Percentiles rank a stretch among this genome's conserved stretches.
Evolutionary conservation across 768 basidiomycete species (phyloP).

Genomic region (Russula virescens): DNA sequence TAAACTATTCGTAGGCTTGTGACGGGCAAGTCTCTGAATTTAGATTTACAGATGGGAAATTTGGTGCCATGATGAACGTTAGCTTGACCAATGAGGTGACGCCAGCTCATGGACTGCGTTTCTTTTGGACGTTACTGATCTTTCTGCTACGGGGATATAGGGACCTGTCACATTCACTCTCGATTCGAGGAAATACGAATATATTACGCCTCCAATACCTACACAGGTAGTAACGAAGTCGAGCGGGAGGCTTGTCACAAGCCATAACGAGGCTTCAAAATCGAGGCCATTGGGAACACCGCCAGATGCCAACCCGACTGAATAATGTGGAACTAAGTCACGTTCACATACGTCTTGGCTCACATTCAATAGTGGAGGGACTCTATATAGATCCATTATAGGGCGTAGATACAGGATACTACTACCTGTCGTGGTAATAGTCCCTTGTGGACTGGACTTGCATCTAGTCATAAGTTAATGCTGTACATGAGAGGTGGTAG

Average conservation of each 20-base stretch:
- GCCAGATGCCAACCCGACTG: not conserved
- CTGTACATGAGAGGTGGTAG: not conserved
- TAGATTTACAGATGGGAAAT: conserved; percentile 67
- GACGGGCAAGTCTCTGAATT: conserved; percentile 19
- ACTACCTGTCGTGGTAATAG: not conserved
- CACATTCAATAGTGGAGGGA: not conserved
- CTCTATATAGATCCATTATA: not conserved
- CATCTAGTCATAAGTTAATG: not conserved
- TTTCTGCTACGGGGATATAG: conserved; percentile 33
- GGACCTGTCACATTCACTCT: conserved; percentile 83
- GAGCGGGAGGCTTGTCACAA: not conserved
- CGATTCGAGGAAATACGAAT: conserved; percentile 76
- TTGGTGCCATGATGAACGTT: conserved; percentile 97
- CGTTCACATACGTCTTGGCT: not conserved
- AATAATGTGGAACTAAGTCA: not conserved
- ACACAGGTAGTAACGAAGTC: not conserved
- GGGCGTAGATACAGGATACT: not conserved
- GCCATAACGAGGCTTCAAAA: not conserved
- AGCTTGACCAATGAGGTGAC: conserved; percentile 78
- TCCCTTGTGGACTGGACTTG: not conserved
- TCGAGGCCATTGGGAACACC: not conserved
- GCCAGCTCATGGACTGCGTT: conserved; percentile 20
- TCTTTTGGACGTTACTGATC: conserved; percentile 14
- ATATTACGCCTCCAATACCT: conserved; percentile 31
- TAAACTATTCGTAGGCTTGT: conserved; percentile 29